Evolutionary conservation across 352 stramenopile genomes (phyloP), one percentile per base, ranked within the genome.

Genomic region (Peronosclerospora sorghi): DNA sequence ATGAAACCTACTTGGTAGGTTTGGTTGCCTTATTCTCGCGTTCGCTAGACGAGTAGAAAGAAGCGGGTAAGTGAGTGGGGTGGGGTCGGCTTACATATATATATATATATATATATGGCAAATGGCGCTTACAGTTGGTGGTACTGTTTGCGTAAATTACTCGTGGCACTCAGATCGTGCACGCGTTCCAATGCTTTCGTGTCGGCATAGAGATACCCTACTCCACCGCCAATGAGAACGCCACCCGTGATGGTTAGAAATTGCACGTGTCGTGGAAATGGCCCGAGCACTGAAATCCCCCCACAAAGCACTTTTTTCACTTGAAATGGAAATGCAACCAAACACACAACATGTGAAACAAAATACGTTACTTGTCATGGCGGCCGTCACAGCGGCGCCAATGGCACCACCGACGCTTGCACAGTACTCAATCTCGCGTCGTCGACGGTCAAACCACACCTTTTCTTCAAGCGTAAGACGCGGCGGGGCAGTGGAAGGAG

Each of bases 381-480:
- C 66, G 5, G 65, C 61, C 23, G 54, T 49, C 12, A 81, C 50
- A 18, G 80, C 67, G 19, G 56, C 60, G 17, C 77, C 74, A 26
- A 84, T 38, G 9, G 58, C 62, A 12, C 59, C 77, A 28, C 77
- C 77, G 10, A 90, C 68, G 9, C 61, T 61, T 1, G 65, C 54
- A 56, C 68, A 84, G 41, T 84, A 71, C 59, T 85, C 53, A 23
- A 90, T 41, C 45, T 87, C 77, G 14, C 42, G 70, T 44, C 66
- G 58, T 54, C 77, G 73, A 32, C 71, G 72, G 34, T 90, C 74
- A 41, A 79, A 82, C 77, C 77, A 90, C 23, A 86, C 44, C 46
- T 87, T 87, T 53, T 90, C 77, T 52, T 90, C 77, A 18, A 90
- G 64, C 36, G 74, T 86, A 37, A 86, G 59, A 14, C 68, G 74